Evolutionary conservation across 305 asterid species (phyloP), one percentile per base, ranked within the genome.

Genomic region (Solanum hybrid): DNA sequence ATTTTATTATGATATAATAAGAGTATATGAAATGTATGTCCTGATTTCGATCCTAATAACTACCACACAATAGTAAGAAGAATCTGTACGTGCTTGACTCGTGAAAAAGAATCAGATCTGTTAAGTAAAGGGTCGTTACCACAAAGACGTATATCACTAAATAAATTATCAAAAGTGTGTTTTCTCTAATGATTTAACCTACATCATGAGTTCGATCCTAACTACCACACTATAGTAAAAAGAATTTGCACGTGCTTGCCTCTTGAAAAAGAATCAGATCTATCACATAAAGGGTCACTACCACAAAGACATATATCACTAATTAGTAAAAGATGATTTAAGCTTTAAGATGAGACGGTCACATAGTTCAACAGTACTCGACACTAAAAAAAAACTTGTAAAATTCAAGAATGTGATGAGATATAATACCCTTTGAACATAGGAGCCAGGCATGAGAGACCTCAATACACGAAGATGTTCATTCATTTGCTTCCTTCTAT

Each of bases 381-480:
- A 37, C 17, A 79, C 13, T 10, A 10, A 26, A 32, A 16, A 20
- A 75, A 37, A 37, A 37, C 34, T 7, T 2, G 51, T 80, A 40
- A 36, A 79, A 27, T 36, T 56, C 32, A 79, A 46, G 29, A 60
- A 29, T 78, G 38, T 20, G 5, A 17, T 8, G 22, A 22, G 77
- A 71, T 69, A 71, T 73, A 13, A 14, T 97, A 97, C 99, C 97
- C 99, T 93, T 92, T 97, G 99, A 75, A 97, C 99, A 31, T 96
- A 97, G 40, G 99, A 96, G 91, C 96, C 95, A 7, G 99, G 99
- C 99, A 97, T 97, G 93, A 97, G 98, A 80, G 99, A 93, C 93
- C 98, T 94, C 90, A 97, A 92, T 76, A 96, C 98, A 0, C 96
- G 95, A 87, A 97, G 98, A 92, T 97, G 99, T 42, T 97, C 99